A percentile compares a stretch with the other conserved stretches of the same genome.
phyloP scores from a whole-genome alignment of 768 basidiomycete genomes.

The Tricholoma sp. region DNA sequence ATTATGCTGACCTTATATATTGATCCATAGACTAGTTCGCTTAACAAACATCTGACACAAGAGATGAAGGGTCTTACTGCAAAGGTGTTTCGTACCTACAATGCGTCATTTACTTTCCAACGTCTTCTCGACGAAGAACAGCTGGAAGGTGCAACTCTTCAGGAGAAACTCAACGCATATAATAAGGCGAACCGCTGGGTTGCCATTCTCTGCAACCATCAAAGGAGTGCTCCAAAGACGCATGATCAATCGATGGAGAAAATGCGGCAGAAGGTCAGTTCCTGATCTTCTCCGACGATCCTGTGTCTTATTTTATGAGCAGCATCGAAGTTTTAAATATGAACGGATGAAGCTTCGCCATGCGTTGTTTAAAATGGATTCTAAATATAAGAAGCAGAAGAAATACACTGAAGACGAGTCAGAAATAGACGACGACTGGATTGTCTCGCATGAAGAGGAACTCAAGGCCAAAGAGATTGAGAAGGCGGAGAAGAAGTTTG shows the following conservation, averaged over 20 bases:
- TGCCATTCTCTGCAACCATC: constrained; percentile 99
- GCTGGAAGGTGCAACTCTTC: constrained; percentile 62
- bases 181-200: constrained; percentile 97
- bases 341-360: constrained; percentile 97
- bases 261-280: constrained; percentile 80
- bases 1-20: constrained; percentile 14
- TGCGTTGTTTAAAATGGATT: constrained; percentile 71
- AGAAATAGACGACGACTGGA: constrained; percentile 92
- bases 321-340: constrained; percentile 90
- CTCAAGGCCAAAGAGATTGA: constrained; percentile 81
- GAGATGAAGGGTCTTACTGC: constrained; percentile 99
- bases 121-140: constrained; percentile 72
- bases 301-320: constrained; percentile 8
- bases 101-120: constrained; percentile 96
- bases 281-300: neutral
- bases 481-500: constrained; percentile 88
- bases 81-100: constrained; percentile 99
- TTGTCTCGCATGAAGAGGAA: constrained; percentile 73
- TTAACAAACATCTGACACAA: constrained; percentile 89
- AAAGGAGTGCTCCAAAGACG: constrained; percentile 87
- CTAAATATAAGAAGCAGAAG: constrained; percentile 78
- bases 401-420: constrained; percentile 81
- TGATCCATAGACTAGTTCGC: constrained; percentile 56
- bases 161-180: constrained; percentile 96
- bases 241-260: constrained; percentile 94